phyloP scores from a whole-genome alignment of 116 monocot species.

The Trichopus zeylanicus region DNA sequence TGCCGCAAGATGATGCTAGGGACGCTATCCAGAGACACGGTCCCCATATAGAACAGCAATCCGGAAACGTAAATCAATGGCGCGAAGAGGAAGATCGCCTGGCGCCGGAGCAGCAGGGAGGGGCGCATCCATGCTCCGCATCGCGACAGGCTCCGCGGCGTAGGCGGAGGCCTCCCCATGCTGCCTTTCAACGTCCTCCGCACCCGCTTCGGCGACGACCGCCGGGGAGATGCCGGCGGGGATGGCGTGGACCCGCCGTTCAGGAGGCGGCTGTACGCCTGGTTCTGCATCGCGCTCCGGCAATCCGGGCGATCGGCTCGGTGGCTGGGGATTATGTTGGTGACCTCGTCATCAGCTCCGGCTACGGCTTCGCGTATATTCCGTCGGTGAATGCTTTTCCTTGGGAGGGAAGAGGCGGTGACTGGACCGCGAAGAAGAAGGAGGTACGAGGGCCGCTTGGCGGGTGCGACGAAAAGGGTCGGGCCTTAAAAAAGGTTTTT shows the following conservation, averaged over 20 bases:
- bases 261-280: conserved; percentile 17
- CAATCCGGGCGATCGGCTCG: neutral
- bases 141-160: conserved; percentile 26
- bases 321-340: neutral
- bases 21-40: conserved; percentile 71
- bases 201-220: conserved; percentile 21
- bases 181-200: conserved; percentile 14
- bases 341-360: neutral
- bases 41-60: conserved; percentile 89
- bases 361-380: neutral
- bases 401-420: neutral
- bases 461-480: neutral
- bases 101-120: conserved; percentile 61
- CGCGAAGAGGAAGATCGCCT: conserved; percentile 89
- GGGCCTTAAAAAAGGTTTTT: too few relatives aligned
- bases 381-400: neutral
- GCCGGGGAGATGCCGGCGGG: conserved; percentile 22
- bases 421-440: neutral
- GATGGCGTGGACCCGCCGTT: conserved; percentile 16
- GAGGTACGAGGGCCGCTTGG: neutral
- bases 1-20: conserved; percentile 61
- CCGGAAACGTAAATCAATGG: conserved; percentile 83
- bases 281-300: conserved; percentile 7
- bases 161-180: conserved; percentile 9
- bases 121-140: conserved; percentile 44